Percentiles rank a stretch among this genome's conserved stretches.
phyloP scores from a whole-genome alignment of 306 rosid genomes.

The Neltuma alba region DNA sequence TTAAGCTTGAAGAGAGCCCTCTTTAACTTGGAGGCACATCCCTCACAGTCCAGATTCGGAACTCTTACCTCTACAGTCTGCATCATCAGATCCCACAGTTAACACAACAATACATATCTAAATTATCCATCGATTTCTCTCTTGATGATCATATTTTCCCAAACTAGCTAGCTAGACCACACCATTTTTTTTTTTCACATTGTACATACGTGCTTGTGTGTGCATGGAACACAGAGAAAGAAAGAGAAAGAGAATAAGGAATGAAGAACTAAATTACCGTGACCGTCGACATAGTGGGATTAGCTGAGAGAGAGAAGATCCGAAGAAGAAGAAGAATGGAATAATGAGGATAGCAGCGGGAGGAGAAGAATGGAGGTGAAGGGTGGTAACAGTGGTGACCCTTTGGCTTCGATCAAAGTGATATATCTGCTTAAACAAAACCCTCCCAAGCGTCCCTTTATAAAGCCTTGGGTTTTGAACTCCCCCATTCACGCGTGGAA shows the following conservation, averaged over 20 bases:
- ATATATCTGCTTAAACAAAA: not conserved
- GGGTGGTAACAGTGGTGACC: not conserved
- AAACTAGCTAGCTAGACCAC: too few relatives aligned
- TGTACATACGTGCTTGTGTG: not conserved
- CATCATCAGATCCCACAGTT: constrained; percentile 6
- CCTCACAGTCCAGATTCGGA: constrained; percentile 95
- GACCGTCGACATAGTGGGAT: constrained; percentile 40
- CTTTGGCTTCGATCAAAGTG: constrained; percentile 29
- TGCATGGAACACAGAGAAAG: not conserved
- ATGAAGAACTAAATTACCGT: constrained; percentile 26
- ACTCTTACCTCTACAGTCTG: constrained; percentile 96
- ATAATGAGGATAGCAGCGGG: not conserved
- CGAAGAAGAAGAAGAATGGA: not conserved
- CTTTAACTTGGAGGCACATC: constrained; percentile 88
- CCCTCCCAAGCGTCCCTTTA: constrained; percentile 36
- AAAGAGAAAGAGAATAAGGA: not conserved
- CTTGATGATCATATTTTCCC: not conserved
- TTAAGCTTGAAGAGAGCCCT: constrained; percentile 80
- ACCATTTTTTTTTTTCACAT: not conserved
- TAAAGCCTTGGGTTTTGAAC: constrained; percentile 41
- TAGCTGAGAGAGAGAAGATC: not conserved
- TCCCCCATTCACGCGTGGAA: constrained; percentile 40
- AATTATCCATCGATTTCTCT: not conserved
- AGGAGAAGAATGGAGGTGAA: constrained; percentile 3
- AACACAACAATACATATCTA: constrained; percentile 9